Percentiles rank a stretch among this genome's conserved stretches.
Evolutionary conservation across 768 basidiomycete genomes (phyloP).

Genomic region (Leccinum disarticulatum): DNA sequence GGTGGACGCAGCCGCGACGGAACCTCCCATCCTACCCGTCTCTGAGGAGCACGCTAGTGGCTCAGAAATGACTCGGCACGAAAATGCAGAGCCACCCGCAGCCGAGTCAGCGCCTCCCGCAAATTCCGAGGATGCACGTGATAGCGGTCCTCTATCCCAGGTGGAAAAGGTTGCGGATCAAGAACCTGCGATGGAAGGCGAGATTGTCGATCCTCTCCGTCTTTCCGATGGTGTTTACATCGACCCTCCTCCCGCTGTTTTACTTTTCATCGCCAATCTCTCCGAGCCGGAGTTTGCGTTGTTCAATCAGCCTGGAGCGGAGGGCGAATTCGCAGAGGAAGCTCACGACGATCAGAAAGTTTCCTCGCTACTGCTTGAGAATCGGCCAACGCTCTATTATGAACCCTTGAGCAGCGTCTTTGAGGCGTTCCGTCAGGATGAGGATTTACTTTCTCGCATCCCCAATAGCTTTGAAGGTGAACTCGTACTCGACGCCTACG

Average conservation of each 20-base stretch:
- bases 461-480: constrained; percentile 57
- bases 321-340: constrained; percentile 20
- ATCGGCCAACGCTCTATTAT: constrained; percentile 72
- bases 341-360: constrained; percentile 17
- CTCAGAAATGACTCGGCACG: constrained; percentile 13
- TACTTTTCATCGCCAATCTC: constrained; percentile 45
- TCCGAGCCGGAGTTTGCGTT: constrained; percentile 45
- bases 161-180: constrained; percentile 17
- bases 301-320: constrained; percentile 53
- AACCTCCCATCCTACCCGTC: constrained; percentile 2
- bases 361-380: constrained; percentile 53
- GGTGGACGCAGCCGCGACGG: constrained; percentile 5
- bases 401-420: constrained; percentile 71
- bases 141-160: constrained; percentile 1
- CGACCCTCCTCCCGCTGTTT: constrained; percentile 70
- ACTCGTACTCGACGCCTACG: constrained; percentile 68
- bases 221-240: constrained; percentile 70
- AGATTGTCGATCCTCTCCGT: constrained; percentile 48
- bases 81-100: constrained; percentile 7
- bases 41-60: constrained; percentile 4
- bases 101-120: constrained; percentile 12
- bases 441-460: constrained; percentile 42
- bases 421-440: constrained; percentile 68
- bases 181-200: constrained; percentile 11
- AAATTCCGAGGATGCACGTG: constrained; percentile 8